Evolutionary conservation across 2,329 filamentous ascomycete species (phyloP).

Genomic region (Hirsutella minnesotensis): DNA sequence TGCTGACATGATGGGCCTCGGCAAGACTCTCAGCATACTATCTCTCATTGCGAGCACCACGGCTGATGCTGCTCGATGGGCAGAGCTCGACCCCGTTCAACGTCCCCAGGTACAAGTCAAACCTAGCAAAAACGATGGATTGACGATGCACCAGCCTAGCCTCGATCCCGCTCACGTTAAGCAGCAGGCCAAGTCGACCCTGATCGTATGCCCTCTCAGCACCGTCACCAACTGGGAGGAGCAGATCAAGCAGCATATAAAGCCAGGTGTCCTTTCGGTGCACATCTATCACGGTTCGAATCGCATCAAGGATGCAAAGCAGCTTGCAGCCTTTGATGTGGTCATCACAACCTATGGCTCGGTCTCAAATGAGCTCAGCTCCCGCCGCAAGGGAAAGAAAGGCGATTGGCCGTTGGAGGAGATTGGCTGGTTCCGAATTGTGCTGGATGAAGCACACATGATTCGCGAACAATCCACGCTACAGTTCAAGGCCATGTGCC

Average conservation of each 20-base stretch:
- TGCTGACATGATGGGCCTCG: slow-evolving; percentile 83
- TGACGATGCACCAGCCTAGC: slow-evolving; percentile 20
- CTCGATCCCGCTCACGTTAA: slow-evolving; percentile 40
- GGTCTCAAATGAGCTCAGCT: slow-evolving; percentile 64
- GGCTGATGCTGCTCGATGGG: slow-evolving; percentile 51
- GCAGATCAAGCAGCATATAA: slow-evolving; percentile 76
- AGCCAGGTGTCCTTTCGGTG: slow-evolving; percentile 50
- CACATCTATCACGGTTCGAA: slow-evolving; percentile 81
- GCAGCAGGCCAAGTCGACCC: slow-evolving; percentile 64
- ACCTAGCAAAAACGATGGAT: slow-evolving; percentile 16
- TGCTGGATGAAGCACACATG: slow-evolving; percentile 88
- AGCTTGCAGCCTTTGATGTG: slow-evolving; percentile 64
- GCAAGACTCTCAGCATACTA: slow-evolving; percentile 76
- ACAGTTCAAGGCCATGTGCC: slow-evolving; percentile 76
- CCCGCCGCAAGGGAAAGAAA: slow-evolving; percentile 47
- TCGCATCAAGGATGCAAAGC: slow-evolving; percentile 55
- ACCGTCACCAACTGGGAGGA: slow-evolving; percentile 92
- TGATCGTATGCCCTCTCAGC: slow-evolving; percentile 81
- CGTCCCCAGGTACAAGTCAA: slow-evolving; percentile 29
- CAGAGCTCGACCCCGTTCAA: slow-evolving; percentile 37
- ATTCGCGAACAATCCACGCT: slow-evolving; percentile 77
- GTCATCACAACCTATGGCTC: slow-evolving; percentile 91
- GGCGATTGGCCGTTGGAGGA: slow-evolving; percentile 56
- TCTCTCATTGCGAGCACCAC: slow-evolving; percentile 61
- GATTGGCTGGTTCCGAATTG: slow-evolving; percentile 86